Conservation (phyloP, 2,329 filamentous ascomycete species). For the Botrytis pseudocinerea region DNA sequence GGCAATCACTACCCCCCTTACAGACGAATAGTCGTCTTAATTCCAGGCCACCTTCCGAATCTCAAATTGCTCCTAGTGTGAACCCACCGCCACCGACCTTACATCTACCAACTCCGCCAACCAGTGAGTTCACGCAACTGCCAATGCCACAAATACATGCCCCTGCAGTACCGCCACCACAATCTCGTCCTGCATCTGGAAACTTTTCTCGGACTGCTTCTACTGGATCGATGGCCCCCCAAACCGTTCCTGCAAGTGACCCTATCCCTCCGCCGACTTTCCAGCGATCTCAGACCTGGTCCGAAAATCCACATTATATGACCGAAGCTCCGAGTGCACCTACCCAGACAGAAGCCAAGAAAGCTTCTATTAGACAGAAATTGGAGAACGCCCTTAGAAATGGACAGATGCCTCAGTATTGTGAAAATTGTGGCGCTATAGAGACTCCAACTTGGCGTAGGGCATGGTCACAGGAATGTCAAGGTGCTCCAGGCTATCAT, state of each 20-base stretch:
- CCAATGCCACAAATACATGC: slow-evolving; percentile 15
- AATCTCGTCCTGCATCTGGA: slow-evolving; percentile 48
- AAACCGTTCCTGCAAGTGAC: slow-evolving; percentile 52
- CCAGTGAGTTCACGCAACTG: slow-evolving; percentile 22
- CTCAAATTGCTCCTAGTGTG: background rate
- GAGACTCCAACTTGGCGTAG: slow-evolving; percentile 97
- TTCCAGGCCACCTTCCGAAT: slow-evolving; percentile 20
- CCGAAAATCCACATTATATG: slow-evolving; percentile 48
- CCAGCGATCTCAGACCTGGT: slow-evolving; percentile 47
- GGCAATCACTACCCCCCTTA: slow-evolving; percentile 34
- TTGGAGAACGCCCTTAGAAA: slow-evolving; percentile 66
- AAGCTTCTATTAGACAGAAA: slow-evolving; percentile 49
- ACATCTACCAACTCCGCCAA: slow-evolving; percentile 18
- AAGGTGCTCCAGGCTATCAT: slow-evolving; percentile 68
- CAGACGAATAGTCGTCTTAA: slow-evolving; percentile 27
- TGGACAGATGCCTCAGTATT: slow-evolving; percentile 85
- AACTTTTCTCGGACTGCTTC: slow-evolving; percentile 38
- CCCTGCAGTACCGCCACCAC: slow-evolving; percentile 30
- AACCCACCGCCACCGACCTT: slow-evolving; percentile 18
- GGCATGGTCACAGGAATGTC: slow-evolving; percentile 76
- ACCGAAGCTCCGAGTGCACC: slow-evolving; percentile 38
- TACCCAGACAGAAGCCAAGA: slow-evolving; percentile 33
- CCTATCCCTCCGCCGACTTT: slow-evolving; percentile 48
- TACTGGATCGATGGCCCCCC: slow-evolving; percentile 39
- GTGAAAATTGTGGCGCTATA: slow-evolving; percentile 89